Evolutionary conservation across 2,329 filamentous ascomycete species (phyloP).

Genomic region (Reticulascus tulasneorum): DNA sequence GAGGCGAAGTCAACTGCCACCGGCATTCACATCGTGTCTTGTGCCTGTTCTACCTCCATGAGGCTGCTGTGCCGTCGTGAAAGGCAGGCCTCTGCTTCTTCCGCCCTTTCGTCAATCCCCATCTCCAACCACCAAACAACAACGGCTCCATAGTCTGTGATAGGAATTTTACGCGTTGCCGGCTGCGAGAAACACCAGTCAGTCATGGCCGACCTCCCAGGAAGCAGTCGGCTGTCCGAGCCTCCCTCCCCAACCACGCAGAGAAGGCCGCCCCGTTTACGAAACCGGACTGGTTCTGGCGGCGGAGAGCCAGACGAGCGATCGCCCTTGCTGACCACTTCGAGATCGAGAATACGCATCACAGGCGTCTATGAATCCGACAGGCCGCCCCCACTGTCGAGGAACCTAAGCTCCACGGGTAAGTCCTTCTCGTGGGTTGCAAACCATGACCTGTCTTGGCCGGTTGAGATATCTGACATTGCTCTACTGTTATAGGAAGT

Average conservation of each 20-base stretch:
- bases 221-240: slow-evolving; percentile 9
- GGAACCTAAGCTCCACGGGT: slow-evolving; percentile 44
- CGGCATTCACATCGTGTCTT: too few relatives aligned
- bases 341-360: slow-evolving; percentile 39
- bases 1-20: too few relatives aligned
- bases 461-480: not conserved
- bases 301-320: slow-evolving; percentile 35
- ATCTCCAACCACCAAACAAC: too few relatives aligned
- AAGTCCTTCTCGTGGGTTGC: slow-evolving; percentile 12
- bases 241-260: slow-evolving; percentile 10
- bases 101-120: too few relatives aligned
- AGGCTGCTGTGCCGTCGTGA: too few relatives aligned
- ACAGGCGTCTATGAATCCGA: slow-evolving; percentile 15
- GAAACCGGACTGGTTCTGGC: slow-evolving; percentile 8
- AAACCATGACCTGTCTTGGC: not conserved
- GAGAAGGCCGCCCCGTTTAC: slow-evolving; percentile 11
- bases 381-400: slow-evolving; percentile 20
- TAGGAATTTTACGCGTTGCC: too few relatives aligned
- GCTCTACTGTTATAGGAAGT: slow-evolving; percentile 25
- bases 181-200: too few relatives aligned
- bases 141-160: too few relatives aligned
- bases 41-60: too few relatives aligned
- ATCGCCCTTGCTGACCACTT: slow-evolving; percentile 37
- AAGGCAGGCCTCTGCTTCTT: too few relatives aligned
- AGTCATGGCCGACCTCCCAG: slow-evolving; percentile 9